Percentiles rank a stretch among this genome's conserved stretches.
phyloP scores from a whole-genome alignment of 148 eudicot species.

The Amaranthus palmeri region DNA sequence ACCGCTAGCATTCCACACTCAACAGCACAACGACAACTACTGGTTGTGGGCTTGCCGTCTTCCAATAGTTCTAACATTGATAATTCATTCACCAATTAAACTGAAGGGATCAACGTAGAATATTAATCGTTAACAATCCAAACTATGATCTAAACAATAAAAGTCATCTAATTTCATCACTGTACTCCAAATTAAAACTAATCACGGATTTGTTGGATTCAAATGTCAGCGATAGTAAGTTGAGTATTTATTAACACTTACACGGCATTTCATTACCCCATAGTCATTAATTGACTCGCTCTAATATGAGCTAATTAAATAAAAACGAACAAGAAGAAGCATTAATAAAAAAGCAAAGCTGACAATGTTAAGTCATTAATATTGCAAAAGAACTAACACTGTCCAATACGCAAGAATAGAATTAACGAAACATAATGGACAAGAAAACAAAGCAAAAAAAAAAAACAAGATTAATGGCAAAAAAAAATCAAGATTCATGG shows the following conservation, averaged over 20 bases:
- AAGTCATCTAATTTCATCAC: conserved; percentile 7
- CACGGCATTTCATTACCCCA: too few species aligned
- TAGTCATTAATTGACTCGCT: too few species aligned
- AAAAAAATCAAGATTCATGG: too few species aligned
- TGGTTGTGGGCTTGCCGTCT: too few species aligned
- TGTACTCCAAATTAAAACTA: conserved; percentile 12
- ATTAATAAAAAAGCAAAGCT: too few species aligned
- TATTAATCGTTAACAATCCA: conserved; percentile 7
- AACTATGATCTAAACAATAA: not conserved
- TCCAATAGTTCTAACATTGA: too few species aligned
- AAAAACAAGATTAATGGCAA: conserved; percentile 8
- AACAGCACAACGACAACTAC: too few species aligned
- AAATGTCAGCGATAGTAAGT: not conserved
- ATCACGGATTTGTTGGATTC: conserved; percentile 5
- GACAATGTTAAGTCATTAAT: too few species aligned
- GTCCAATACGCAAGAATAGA: conserved; percentile 10
- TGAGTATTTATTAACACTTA: not conserved
- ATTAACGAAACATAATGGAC: conserved; percentile 14
- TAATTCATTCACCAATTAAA: not conserved
- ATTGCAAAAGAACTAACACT: not conserved
- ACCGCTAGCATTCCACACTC: too few species aligned
- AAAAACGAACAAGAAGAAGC: too few species aligned
- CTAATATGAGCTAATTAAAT: too few species aligned
- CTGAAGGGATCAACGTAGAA: conserved; percentile 9
- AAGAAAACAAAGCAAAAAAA: not conserved